These are phyloP conservation scores for Citrullus colocynthis DNA, from an alignment of 306 rosid genomes.

Conservation along the genomic window DNA sequence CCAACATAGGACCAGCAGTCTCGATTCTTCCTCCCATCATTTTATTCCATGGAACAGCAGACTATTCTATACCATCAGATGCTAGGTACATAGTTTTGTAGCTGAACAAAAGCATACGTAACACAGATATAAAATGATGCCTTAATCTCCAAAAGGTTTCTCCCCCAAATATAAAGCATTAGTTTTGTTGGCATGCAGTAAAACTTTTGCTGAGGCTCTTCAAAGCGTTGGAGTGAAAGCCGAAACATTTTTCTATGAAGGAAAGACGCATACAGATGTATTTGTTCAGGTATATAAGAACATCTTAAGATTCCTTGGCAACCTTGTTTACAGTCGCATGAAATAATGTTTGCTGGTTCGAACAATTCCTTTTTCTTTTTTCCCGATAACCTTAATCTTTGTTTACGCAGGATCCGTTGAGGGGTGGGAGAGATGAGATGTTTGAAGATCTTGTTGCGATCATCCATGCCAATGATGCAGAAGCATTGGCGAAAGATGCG, in stretches of 20 bases:
- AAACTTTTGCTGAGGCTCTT: conserved; percentile 70
- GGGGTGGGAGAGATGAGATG: conserved; percentile 81
- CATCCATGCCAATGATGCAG: conserved; percentile 62
- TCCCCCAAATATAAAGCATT: background rate
- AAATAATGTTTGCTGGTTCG: background rate
- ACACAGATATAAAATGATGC: background rate
- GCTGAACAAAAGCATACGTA: background rate
- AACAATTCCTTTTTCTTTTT: background rate
- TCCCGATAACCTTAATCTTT: background rate
- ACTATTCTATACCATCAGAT: conserved; percentile 85
- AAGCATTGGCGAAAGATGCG: conserved; percentile 59
- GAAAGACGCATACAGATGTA: conserved; percentile 90
- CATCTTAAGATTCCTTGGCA: background rate
- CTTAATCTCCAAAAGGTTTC: background rate
- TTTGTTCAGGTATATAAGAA: conserved; percentile 72
- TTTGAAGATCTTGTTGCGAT: conserved; percentile 68
- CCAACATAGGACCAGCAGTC: conserved; percentile 43
- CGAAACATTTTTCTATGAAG: conserved; percentile 58
- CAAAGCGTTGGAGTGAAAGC: conserved; percentile 58
- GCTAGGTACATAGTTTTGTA: conserved; percentile 34
- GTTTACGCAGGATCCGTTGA: conserved; percentile 69
- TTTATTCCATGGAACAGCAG: conserved; percentile 87
- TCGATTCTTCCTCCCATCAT: conserved; percentile 60
- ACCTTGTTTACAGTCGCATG: background rate
- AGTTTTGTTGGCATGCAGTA: conserved; percentile 21